Evolutionary conservation across 345 rosid genomes (phyloP), one percentile per base, ranked within the genome.

Genomic region (Citrus glauca): DNA sequence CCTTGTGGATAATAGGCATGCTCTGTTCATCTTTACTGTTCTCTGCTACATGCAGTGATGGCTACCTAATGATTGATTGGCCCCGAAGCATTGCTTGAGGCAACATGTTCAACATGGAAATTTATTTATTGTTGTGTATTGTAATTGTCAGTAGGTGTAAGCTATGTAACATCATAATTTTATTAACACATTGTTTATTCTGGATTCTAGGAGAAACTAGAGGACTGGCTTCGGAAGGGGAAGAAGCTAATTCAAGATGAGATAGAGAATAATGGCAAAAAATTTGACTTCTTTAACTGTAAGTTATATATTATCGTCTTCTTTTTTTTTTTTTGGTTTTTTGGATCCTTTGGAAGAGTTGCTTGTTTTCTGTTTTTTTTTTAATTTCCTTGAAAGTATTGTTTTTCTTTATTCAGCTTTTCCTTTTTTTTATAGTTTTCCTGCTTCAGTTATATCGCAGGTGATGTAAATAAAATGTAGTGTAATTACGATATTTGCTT

Each of bases 141-240:
- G 0, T 20, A 28, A 67, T 14, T 70, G 69, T 24, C 63, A 17
- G 9, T 75, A 53, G 66, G 40, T 59, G 4, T 50, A 9, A 16
- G 27, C 27, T 66, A 28, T 59, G 17, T 55, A 16, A 35, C 4
- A 24, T 55, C 50, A 2, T 25, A 33, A 6, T 24, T 66, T 33
- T 14, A 55, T 67, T 75, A 48, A 56, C 48, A 42, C 2, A 17
- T 71, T 66, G 62, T 65, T 53, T 70, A 48, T 72, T 83, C 62
- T 81, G 82, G 75, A 77, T 78, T 81, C n/a, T 81, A 94, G 99
- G 98, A 96, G 80, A 96, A 92, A 84, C 84, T 96, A 64, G 97
- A 92, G 82, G 97, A 96, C n/a, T 94, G 98, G 99, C 85, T 96
- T 70, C 88, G 83, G 66, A 92, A 87, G 83, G 86, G 80, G 37